Evolutionary conservation across 2,329 filamentous ascomycete genomes (phyloP), one percentile per base, ranked within the genome.

Genomic region (Diaporthe aspalathi): DNA sequence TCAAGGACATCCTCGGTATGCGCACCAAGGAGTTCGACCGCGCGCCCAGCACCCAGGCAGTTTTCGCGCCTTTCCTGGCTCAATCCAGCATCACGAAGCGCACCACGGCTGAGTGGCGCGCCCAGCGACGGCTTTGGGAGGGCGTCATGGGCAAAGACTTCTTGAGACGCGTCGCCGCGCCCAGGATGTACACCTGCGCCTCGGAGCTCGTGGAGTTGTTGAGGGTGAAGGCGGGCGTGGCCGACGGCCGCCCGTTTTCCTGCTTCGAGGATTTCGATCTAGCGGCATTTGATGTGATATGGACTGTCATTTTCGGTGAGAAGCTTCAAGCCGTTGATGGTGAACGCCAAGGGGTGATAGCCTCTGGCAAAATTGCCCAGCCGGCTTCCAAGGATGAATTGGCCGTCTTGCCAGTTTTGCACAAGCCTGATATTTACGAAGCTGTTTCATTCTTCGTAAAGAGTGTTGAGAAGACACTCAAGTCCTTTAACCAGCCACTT

Each of bases 1-100:
- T 45, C 5, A 69, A 74, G 17, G 74, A 75, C 43, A 69, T 75
- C 2, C 60, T 74, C 11, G 16, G 71, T 14, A 68, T 69, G 3
- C 67, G 73, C 14, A 67, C 66, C 6, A 69, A 72, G 45, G 69
- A 74, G 3, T 72, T 75, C 35, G 67, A 70, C 40, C 60, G 68
- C 2, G 54, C 54, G 3, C 54, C 54, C 3, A 57, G 54, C 6
- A 57, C 54, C 9, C 32, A 35, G n/a, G 54, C 17, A 16, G 54
- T 17, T 2, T 57, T 40, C 8, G 32, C 9, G 32, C 32, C 54
- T 8, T 24, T 57, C 22, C 29, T 35, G 1, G 11, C 54, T 4
- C 54, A 57, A 7, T 57, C 20, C 1, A 57, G 54, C 11, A 22
- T 57, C 20, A 17, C 16, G 1, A 57, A 57, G 20, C 20, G 9